A percentile compares a stretch with the other conserved stretches of the same genome.
Conservation (phyloP, 140 eudicot species). For the Ambrosia hybrid region DNA sequence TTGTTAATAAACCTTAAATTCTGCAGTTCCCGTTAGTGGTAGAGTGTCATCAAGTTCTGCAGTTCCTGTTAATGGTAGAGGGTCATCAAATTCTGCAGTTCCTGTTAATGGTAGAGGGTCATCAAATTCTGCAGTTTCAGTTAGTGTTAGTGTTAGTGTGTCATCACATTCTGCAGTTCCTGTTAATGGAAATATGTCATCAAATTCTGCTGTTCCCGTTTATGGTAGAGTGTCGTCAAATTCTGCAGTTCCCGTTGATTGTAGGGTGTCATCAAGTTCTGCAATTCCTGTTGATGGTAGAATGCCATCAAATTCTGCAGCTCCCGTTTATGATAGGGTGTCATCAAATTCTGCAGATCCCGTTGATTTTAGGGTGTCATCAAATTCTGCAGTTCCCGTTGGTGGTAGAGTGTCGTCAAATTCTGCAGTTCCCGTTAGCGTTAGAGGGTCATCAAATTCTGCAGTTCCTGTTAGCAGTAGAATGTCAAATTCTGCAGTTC, state of each 20-base stretch:
- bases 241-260: neutral
- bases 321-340: neutral
- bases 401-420: neutral
- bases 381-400: slow-evolving; percentile 3
- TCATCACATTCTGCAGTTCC: slow-evolving; percentile 30
- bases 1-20: slow-evolving; percentile 14
- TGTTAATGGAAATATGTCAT: neutral
- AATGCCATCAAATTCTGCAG: neutral
- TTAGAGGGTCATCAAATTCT: slow-evolving; percentile 19
- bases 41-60: neutral
- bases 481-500: slow-evolving; percentile 24
- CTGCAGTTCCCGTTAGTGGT: slow-evolving; percentile 27
- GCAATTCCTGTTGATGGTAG: neutral
- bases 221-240: slow-evolving; percentile 25
- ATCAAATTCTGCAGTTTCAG: slow-evolving; percentile 13
- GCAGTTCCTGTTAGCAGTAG: slow-evolving; percentile 27
- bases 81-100: slow-evolving; percentile 1
- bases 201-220: slow-evolving; percentile 18
- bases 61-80: slow-evolving; percentile 19
- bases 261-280: neutral
- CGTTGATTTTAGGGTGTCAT: neutral
- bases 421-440: slow-evolving; percentile 23
- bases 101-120: neutral
- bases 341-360: neutral
- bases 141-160: slow-evolving; percentile 24